Conservation (phyloP, 139 green algal genomes). For the Axilococcus clingmanii region DNA sequence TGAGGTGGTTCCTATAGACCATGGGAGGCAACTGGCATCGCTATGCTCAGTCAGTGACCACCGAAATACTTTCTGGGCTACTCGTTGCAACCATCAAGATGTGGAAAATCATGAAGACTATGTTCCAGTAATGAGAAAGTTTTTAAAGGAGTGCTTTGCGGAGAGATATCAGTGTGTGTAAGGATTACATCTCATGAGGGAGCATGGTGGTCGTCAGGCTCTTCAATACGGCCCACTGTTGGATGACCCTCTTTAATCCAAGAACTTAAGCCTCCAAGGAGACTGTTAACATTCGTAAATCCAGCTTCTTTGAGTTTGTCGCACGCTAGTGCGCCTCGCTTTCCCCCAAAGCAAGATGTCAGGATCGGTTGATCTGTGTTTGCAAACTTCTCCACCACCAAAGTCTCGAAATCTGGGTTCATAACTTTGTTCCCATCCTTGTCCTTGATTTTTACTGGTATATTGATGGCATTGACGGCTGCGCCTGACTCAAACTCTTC, state of each 20-base stretch:
- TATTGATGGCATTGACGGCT: conserved; percentile 12
- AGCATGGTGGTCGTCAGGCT: too few species aligned
- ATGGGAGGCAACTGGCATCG: conserved; percentile 53
- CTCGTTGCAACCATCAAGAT: conserved; percentile 53
- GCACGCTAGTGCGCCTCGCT: too few species aligned
- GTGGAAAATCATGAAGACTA: conserved; percentile 12
- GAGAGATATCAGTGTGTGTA: too few species aligned
- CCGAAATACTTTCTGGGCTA: conserved; percentile 60
- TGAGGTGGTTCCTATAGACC: conserved; percentile 73
- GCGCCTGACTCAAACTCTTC: conserved; percentile 22
- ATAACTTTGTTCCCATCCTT: neutral
- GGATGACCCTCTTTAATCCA: too few species aligned
- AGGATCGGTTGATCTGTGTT: neutral
- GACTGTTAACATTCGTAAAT: too few species aligned
- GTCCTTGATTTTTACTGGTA: conserved; percentile 21
- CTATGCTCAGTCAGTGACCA: conserved; percentile 26
- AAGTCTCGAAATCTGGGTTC: conserved; percentile 12
- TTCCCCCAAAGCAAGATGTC: too few species aligned
- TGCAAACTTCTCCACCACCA: conserved; percentile 3
- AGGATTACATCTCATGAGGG: too few species aligned
- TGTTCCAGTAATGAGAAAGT: conserved; percentile 6
- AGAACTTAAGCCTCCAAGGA: too few species aligned
- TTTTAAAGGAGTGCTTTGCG: conserved; percentile 18
- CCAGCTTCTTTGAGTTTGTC: too few species aligned
- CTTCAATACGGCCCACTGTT: too few species aligned